These are phyloP conservation scores for Bipolaris cookei DNA, from an alignment of 2,329 filamentous ascomycete species.

Conservation along the genomic window DNA sequence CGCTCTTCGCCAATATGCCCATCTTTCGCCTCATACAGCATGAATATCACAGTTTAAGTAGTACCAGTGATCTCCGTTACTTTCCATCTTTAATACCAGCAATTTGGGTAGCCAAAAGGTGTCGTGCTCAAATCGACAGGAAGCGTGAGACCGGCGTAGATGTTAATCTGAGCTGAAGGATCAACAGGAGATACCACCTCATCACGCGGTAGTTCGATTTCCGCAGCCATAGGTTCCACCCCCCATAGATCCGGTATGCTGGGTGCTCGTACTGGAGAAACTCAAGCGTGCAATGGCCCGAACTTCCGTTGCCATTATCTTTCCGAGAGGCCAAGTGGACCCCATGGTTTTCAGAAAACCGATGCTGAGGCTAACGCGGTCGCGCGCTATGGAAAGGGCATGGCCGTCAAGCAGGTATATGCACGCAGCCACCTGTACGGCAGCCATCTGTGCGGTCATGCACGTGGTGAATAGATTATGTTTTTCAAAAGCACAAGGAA, in stretches of 20 bases:
- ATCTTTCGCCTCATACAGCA: neutral
- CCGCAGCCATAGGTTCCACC: conserved; percentile 15
- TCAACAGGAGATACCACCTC: conserved; percentile 40
- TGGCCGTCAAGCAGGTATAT: conserved; percentile 55
- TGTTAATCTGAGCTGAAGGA: conserved; percentile 40
- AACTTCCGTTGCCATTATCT: conserved; percentile 73
- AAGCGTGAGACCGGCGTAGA: conserved; percentile 40
- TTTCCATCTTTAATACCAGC: too few relatives aligned
- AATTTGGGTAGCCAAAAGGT: conserved; percentile 20
- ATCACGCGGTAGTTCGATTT: conserved; percentile 39
- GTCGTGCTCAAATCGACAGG: conserved; percentile 30
- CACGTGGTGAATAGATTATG: conserved; percentile 60
- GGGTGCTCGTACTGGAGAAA: conserved; percentile 33
- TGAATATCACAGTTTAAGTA: neutral
- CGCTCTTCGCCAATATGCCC: neutral
- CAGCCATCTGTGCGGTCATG: conserved; percentile 37
- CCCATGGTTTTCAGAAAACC: conserved; percentile 73
- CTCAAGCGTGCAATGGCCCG: conserved; percentile 76
- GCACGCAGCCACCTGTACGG: conserved; percentile 67
- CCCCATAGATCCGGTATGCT: conserved; percentile 17
- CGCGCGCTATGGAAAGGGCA: conserved; percentile 69
- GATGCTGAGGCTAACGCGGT: conserved; percentile 78
- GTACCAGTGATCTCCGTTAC: too few relatives aligned
- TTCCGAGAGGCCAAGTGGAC: conserved; percentile 73
- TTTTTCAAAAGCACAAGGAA: conserved; percentile 73